A percentile compares a stretch with the other conserved stretches of the same genome.
These are phyloP conservation scores for Rhytidhysteron rufulum DNA, from an alignment of 2,329 filamentous ascomycete species.

Conservation along the genomic window DNA sequence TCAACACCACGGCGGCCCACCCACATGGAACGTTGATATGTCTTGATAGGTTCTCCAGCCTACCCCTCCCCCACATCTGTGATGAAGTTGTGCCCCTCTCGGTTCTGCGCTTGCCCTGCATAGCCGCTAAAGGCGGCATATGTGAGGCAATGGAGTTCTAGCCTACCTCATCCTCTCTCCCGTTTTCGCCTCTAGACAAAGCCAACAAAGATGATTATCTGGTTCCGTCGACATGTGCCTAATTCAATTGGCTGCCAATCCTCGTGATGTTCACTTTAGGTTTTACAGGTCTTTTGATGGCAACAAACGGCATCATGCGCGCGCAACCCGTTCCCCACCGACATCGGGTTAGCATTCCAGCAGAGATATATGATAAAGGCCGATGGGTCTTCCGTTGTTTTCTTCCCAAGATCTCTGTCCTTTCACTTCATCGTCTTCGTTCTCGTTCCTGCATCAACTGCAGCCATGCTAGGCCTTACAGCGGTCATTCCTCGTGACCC, in stretches of 20 bases:
- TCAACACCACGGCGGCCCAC: conserved; percentile 30
- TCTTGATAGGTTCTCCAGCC: conserved; percentile 26
- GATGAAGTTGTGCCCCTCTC: conserved; percentile 20
- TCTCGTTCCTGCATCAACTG: conserved; percentile 6
- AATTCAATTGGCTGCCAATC: conserved; percentile 27
- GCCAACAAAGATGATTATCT: conserved; percentile 10
- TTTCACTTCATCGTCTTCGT: conserved; percentile 1
- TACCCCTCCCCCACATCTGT: conserved; percentile 7
- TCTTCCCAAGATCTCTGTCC: conserved; percentile 10
- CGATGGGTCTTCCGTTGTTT: conserved; percentile 9
- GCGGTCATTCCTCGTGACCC: conserved; percentile 28
- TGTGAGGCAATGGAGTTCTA: conserved; percentile 6
- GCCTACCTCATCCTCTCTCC: conserved; percentile 8
- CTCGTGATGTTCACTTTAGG: conserved; percentile 8
- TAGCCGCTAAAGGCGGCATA: conserved; percentile 26
- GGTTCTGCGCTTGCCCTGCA: conserved; percentile 26
- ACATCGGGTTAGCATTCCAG: conserved; percentile 28
- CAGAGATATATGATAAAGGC: conserved; percentile 25
- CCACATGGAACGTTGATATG: conserved; percentile 26
- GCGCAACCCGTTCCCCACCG: conserved; percentile 25
- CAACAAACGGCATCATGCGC: conserved; percentile 28
- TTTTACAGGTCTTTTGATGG: conserved; percentile 14
- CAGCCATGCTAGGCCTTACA: conserved; percentile 27
- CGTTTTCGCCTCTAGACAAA: conserved; percentile 13
- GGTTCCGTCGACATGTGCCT: conserved; percentile 27